A percentile compares a stretch with the other conserved stretches of the same genome.
Conservation (phyloP, 352 stramenopile genomes). For the Bremia lactucae region DNA sequence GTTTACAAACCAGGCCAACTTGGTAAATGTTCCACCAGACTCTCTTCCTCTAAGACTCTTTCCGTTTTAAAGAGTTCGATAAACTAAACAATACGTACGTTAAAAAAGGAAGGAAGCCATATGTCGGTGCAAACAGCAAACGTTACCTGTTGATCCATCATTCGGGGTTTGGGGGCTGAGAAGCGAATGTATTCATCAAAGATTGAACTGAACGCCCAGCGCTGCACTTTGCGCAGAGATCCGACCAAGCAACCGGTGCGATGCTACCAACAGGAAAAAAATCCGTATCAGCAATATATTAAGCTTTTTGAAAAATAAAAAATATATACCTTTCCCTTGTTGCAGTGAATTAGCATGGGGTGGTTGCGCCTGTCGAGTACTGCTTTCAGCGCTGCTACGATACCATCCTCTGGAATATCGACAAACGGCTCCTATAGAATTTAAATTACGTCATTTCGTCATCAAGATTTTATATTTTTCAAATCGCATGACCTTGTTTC, state of each 20-base stretch:
- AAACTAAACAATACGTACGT: slow-evolving; percentile 32
- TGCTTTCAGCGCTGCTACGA: slow-evolving; percentile 56
- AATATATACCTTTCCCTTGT: slow-evolving; percentile 66
- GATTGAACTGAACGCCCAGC: slow-evolving; percentile 75
- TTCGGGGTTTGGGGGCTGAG: slow-evolving; percentile 71
- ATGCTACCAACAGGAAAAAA: slow-evolving; percentile 44
- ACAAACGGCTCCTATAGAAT: slow-evolving; percentile 65
- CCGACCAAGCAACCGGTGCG: slow-evolving; percentile 71
- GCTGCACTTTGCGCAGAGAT: slow-evolving; percentile 69
- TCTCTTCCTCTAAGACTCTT: slow-evolving; percentile 40
- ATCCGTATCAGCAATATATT: neutral
- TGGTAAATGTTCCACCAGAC: slow-evolving; percentile 35
- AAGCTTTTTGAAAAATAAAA: neutral
- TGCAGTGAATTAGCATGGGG: slow-evolving; percentile 83
- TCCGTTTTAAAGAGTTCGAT: slow-evolving; percentile 82
- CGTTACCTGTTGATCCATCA: slow-evolving; percentile 79
- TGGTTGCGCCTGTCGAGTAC: slow-evolving; percentile 80
- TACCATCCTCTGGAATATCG: slow-evolving; percentile 75
- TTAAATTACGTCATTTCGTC: neutral
- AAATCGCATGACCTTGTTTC: slow-evolving; percentile 49
- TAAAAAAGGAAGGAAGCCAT: neutral
- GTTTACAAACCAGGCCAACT: slow-evolving; percentile 53
- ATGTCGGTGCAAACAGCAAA: neutral
- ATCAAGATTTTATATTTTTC: neutral
- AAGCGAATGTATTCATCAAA: slow-evolving; percentile 84